These are phyloP conservation scores for Graphiopsis chlorocephala DNA, from an alignment of 2,329 filamentous ascomycete species.

Conservation along the genomic window DNA sequence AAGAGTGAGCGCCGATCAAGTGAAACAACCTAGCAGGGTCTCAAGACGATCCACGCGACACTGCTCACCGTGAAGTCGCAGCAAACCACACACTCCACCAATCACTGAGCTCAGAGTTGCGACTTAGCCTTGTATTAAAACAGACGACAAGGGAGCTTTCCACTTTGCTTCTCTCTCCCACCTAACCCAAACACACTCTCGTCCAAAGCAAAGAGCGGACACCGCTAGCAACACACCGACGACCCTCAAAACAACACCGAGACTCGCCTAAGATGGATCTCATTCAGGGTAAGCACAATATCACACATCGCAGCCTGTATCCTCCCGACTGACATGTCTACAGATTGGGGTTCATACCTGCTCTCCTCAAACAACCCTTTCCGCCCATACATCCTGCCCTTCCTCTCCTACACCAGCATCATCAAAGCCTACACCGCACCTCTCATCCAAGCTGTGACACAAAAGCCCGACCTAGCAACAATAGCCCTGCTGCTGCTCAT, in stretches of 20 bases:
- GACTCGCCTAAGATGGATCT: slow-evolving; percentile 26
- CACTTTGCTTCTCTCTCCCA: background rate
- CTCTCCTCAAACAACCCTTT: slow-evolving; percentile 23
- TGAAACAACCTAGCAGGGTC: background rate
- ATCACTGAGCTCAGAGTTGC: background rate
- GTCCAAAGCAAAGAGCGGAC: background rate
- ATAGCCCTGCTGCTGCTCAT: slow-evolving; percentile 58
- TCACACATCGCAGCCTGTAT: background rate
- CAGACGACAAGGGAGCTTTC: background rate
- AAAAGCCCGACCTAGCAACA: slow-evolving; percentile 48
- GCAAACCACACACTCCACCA: background rate
- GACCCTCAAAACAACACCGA: background rate
- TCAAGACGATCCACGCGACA: background rate
- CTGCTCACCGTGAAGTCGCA: background rate
- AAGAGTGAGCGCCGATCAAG: background rate
- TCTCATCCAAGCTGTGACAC: slow-evolving; percentile 30
- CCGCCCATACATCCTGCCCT: slow-evolving; percentile 19
- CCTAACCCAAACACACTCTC: background rate
- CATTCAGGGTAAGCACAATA: slow-evolving; percentile 26
- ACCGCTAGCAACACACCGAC: background rate
- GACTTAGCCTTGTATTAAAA: background rate
- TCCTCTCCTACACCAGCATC: slow-evolving; percentile 20
- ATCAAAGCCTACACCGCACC: slow-evolving; percentile 29
- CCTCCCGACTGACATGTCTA: slow-evolving; percentile 18
- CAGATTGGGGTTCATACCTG: slow-evolving; percentile 34